These are phyloP conservation scores for Dillenia turbinata DNA, from an alignment of 164 flowering plant species.

Conservation along the genomic window DNA sequence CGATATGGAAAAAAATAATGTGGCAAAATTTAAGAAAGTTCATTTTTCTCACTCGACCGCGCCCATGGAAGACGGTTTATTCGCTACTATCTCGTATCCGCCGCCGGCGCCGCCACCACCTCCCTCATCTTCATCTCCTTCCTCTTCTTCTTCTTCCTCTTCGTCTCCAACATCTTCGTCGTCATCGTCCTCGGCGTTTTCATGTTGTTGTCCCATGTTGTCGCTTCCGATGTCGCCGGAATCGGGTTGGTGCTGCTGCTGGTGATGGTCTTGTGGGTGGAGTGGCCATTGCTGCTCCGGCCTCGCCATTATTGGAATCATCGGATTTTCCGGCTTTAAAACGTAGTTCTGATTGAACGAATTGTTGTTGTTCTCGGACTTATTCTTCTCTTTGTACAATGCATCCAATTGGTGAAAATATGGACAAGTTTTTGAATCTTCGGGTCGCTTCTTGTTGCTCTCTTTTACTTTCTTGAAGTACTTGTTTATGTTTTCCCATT, in stretches of 20 bases:
- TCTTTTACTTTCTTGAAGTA: conserved; percentile 84
- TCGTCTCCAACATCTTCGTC: conserved; percentile 16
- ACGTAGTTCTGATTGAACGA: not conserved
- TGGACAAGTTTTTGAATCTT: conserved; percentile 75
- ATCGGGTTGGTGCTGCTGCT: conserved; percentile 3
- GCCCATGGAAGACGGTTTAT: conserved; percentile 23
- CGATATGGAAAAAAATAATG: not conserved
- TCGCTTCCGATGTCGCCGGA: conserved; percentile 22
- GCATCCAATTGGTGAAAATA: conserved; percentile 70
- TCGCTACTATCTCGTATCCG: conserved; percentile 42
- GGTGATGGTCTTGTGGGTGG: conserved; percentile 8
- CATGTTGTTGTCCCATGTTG: conserved; percentile 17
- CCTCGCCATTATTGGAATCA: conserved; percentile 42
- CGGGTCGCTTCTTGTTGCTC: conserved; percentile 62
- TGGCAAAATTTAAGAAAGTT: not conserved
- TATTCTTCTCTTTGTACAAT: conserved; percentile 42
- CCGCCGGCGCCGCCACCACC: conserved; percentile 22
- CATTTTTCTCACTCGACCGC: conserved; percentile 7
- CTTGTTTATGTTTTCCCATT: conserved; percentile 89
- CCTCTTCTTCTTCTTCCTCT: too few relatives aligned
- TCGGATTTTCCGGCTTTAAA: conserved; percentile 15
- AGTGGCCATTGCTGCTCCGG: conserved; percentile 70
- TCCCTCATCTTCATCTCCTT: too few relatives aligned
- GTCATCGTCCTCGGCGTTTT: conserved; percentile 25
- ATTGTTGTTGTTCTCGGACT: conserved; percentile 8